phyloP scores from a whole-genome alignment of 176 grass and related monocot genomes.

The Pontederia crassipes region DNA sequence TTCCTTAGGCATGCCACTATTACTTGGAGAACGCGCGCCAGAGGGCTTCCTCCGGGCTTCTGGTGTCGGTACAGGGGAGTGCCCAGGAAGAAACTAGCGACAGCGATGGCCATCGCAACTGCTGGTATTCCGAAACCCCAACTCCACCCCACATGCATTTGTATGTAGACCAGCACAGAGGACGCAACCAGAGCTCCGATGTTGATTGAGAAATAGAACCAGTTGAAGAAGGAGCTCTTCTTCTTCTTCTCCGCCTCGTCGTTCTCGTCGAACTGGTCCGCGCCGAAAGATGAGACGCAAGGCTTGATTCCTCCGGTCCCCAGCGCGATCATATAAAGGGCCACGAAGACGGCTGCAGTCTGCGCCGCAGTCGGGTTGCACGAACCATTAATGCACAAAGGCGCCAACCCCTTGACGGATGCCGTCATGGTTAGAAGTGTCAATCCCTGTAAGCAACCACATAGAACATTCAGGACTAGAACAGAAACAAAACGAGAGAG shows the following conservation, averaged over 20 bases:
- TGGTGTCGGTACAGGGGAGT: constrained; percentile 10
- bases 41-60: constrained; percentile 8
- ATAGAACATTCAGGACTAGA: background rate
- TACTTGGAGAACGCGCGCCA: background rate
- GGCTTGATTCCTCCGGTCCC: constrained; percentile 13
- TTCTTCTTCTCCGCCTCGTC: constrained; percentile 11
- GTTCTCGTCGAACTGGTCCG: constrained; percentile 4
- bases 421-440: constrained; percentile 8
- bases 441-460: background rate
- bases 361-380: background rate
- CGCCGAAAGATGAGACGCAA: constrained; percentile 11
- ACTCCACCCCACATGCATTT: constrained; percentile 12
- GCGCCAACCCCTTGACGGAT: constrained; percentile 1
- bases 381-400: background rate
- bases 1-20: constrained; percentile 7
- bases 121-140: constrained; percentile 12
- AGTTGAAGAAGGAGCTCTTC: constrained; percentile 17
- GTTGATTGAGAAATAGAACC: constrained; percentile 17
- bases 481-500: background rate
- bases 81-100: constrained; percentile 10
- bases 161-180: constrained; percentile 8
- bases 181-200: constrained; percentile 4
- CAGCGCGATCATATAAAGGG: constrained; percentile 1
- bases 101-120: background rate
- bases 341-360: background rate